Conservation (phyloP, 192 early-diverging fungal genomes). For the Linnemannia exigua region DNA sequence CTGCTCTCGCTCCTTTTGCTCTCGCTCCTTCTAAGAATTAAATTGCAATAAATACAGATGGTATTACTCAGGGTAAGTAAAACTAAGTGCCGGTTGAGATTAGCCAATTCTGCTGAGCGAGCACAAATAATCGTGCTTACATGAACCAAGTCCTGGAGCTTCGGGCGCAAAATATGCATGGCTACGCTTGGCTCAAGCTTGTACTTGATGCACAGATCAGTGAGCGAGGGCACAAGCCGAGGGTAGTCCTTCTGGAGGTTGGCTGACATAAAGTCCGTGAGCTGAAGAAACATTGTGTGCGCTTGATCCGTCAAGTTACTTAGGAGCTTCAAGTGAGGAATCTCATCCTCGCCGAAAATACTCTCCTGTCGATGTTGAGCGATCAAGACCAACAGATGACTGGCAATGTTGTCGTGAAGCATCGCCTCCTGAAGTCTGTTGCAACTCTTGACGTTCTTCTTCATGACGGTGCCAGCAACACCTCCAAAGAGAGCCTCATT, state of each 20-base stretch:
- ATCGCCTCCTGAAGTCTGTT: conserved; percentile 70
- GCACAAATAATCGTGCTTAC: background rate
- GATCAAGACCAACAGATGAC: conserved; percentile 71
- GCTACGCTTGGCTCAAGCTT: conserved; percentile 72
- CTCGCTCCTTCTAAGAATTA: conserved; percentile 1
- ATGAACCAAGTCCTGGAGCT: conserved; percentile 56
- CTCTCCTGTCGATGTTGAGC: conserved; percentile 71
- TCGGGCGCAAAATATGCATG: conserved; percentile 76
- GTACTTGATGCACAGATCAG: conserved; percentile 67
- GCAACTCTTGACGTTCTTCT: conserved; percentile 63
- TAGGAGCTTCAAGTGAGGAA: conserved; percentile 68
- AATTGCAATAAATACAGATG: background rate
- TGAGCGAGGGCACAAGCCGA: conserved; percentile 61
- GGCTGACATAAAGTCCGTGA: conserved; percentile 71
- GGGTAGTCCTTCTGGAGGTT: conserved; percentile 64
- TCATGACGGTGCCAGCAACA: conserved; percentile 55
- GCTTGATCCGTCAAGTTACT: conserved; percentile 73
- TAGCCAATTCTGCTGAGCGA: background rate
- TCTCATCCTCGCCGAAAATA: conserved; percentile 58
- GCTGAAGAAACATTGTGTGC: conserved; percentile 74
- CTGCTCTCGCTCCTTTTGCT: conserved; percentile 10
- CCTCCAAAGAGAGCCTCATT: conserved; percentile 69
- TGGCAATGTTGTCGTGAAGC: conserved; percentile 64
- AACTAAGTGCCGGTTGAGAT: background rate
- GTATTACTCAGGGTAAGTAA: background rate